Conservation (phyloP, 495 filamentous ascomycete species). For the Sporormia fimetaria region DNA sequence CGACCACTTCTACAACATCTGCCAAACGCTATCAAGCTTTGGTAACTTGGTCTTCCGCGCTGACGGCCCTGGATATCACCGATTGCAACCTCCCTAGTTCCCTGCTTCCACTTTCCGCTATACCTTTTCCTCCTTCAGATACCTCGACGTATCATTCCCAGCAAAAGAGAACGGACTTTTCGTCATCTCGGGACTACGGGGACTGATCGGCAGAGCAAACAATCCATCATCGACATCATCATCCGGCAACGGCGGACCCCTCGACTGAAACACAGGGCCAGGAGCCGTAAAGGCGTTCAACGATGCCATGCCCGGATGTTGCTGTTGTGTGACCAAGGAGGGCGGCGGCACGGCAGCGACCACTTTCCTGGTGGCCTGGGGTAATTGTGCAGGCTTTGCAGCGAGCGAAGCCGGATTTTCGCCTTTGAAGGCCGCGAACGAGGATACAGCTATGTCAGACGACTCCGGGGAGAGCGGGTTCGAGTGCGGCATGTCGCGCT, state of each 20-base stretch:
- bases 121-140: slow-evolving; percentile 14
- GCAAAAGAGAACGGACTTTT: slow-evolving; percentile 59
- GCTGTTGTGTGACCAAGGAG: slow-evolving; percentile 31
- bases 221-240: slow-evolving; percentile 56
- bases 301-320: slow-evolving; percentile 34
- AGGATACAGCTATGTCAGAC: slow-evolving; percentile 55
- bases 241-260: slow-evolving; percentile 15
- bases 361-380: slow-evolving; percentile 19
- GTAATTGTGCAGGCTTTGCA: slow-evolving; percentile 29
- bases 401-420: slow-evolving; percentile 24
- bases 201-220: slow-evolving; percentile 71
- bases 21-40: too few relatives aligned
- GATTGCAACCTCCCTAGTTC: too few relatives aligned
- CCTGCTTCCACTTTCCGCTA: slow-evolving; percentile 5
- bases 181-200: slow-evolving; percentile 64
- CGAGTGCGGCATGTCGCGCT: slow-evolving; percentile 11
- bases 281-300: slow-evolving; percentile 28
- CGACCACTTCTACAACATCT: too few relatives aligned
- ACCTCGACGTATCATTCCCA: slow-evolving; percentile 17
- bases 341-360: slow-evolving; percentile 33
- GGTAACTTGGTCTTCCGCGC: too few relatives aligned
- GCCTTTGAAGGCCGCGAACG: slow-evolving; percentile 47
- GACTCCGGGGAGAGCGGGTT: slow-evolving; percentile 50
- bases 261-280: slow-evolving; percentile 15
- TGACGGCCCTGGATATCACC: too few relatives aligned